Percentiles rank a stretch among this genome's conserved stretches.
phyloP scores from a whole-genome alignment of 495 filamentous ascomycete species.

The Hypoxylon rickii region DNA sequence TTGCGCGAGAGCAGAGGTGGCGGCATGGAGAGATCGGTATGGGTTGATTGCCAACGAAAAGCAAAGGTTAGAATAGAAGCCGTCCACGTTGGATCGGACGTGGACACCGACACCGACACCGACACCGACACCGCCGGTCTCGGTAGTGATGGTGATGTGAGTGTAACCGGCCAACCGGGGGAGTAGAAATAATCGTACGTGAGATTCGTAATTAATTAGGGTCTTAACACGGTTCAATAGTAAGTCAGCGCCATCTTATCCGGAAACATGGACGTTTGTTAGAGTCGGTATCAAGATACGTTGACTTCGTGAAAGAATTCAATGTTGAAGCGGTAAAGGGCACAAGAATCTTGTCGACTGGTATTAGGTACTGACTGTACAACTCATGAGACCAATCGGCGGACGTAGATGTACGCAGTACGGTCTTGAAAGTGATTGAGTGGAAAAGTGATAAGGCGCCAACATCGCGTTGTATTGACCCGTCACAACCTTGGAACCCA shows the following conservation, averaged over 20 bases:
- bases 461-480: slow-evolving; percentile 27
- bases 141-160: not conserved
- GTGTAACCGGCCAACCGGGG: not conserved
- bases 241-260: not conserved
- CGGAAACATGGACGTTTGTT: not conserved
- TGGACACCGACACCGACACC: not conserved
- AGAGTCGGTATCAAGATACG: too few species aligned
- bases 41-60: not conserved
- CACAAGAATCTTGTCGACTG: too few species aligned
- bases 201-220: not conserved
- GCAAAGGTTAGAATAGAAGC: not conserved
- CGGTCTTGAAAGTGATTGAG: not conserved
- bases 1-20: slow-evolving; percentile 7
- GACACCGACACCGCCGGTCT: not conserved
- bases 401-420: not conserved
- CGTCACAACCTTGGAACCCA: too few species aligned
- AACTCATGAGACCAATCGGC: slow-evolving; percentile 13
- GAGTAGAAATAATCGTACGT: not conserved
- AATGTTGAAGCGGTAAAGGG: not conserved
- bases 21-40: slow-evolving; percentile 16
- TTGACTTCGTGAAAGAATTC: not conserved
- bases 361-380: too few species aligned
- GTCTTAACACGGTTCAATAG: not conserved
- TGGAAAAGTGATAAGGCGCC: slow-evolving; percentile 19
- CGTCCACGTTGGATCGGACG: not conserved